A percentile compares a stretch with the other conserved stretches of the same genome.
Evolutionary conservation across 2,329 filamentous ascomycete species (phyloP).

Genomic region (Xylariaceae sp.): DNA sequence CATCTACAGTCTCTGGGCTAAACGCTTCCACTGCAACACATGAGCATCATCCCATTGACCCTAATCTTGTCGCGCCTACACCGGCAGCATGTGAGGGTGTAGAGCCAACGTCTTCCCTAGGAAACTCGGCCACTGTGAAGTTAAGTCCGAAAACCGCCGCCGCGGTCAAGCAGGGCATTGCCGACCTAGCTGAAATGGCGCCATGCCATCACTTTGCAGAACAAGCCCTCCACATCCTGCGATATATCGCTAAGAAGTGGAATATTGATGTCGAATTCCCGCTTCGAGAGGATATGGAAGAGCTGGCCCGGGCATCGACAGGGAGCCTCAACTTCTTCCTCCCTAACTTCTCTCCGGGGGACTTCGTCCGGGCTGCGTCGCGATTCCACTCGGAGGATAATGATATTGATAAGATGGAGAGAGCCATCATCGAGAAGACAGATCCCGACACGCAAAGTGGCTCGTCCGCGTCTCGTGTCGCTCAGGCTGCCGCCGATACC

Average conservation of each 20-base stretch:
- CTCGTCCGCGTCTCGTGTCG: background rate
- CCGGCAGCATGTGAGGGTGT: background rate
- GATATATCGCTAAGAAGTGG: constrained; percentile 55
- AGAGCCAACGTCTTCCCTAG: constrained; percentile 16
- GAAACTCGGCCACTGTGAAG: constrained; percentile 23
- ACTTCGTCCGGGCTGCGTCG: constrained; percentile 36
- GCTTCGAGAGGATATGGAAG: constrained; percentile 34
- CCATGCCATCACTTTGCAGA: constrained; percentile 57
- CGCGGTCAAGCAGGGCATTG: constrained; percentile 49
- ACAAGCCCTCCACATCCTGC: constrained; percentile 55
- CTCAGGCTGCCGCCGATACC: constrained; percentile 32
- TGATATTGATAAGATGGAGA: constrained; percentile 24
- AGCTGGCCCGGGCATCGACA: constrained; percentile 43
- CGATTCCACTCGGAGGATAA: constrained; percentile 11
- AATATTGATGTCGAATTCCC: constrained; percentile 47
- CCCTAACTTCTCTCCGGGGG: constrained; percentile 43
- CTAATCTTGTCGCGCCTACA: background rate
- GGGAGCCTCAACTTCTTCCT: constrained; percentile 54
- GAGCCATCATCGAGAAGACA: constrained; percentile 14
- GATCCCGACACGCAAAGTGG: background rate
- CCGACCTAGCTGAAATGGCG: constrained; percentile 56
- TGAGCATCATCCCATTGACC: constrained; percentile 14
- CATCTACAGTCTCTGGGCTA: constrained; percentile 21
- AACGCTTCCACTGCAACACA: constrained; percentile 23
- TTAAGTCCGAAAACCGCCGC: constrained; percentile 39